Evolutionary conservation across 306 rosid genomes (phyloP), one percentile per base, ranked within the genome.

Genomic region (Quercus robur): DNA sequence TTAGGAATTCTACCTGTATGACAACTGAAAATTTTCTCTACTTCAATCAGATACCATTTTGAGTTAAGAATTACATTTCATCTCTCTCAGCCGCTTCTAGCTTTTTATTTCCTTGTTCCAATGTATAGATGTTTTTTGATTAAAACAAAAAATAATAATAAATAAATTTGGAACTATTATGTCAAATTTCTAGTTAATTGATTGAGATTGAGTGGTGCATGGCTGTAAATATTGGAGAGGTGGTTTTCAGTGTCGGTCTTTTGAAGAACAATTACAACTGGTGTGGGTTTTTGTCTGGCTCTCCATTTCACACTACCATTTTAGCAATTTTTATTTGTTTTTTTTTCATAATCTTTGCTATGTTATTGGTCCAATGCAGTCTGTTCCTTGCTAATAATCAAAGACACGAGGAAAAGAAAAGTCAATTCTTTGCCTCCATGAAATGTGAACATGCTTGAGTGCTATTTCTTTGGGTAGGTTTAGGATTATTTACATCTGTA

Each of bases 1-100:
- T 92, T 96, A 87, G 84, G 70, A 51, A 77, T 72, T 74, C 19
- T 58, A 26, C 62, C 26, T 78, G 81, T 71, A 83, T 73, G 77
- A 49, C 72, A 85, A 80, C 49, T 68, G 56, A 55, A 72, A 20
- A 6, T 77, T 68, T 80, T 35, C 59, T 44, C 70, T 46, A 75
- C 73, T 67, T 71, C 63, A 51, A 14, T 77, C 46, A 41, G 11
- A 41, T 20, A 31, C 30, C 66, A 52, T 81, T 56, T 74, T 59
- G 35, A 69, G 28, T 80, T 74, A 54, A 75, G 78, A 71, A 69
- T 57, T 5, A 6, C 31, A n/a, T 17, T 81, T 38, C n/a, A 26
- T 59, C 63, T 59, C 35, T 70, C 14, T 31, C 52, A 68, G 52
- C 25, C 75, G 64, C 75, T 73, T 56, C 68, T 44, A 21, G 28